These are phyloP conservation scores for Neurospora cerealis DNA, from an alignment of 495 filamentous ascomycete genomes.

Conservation along the genomic window DNA sequence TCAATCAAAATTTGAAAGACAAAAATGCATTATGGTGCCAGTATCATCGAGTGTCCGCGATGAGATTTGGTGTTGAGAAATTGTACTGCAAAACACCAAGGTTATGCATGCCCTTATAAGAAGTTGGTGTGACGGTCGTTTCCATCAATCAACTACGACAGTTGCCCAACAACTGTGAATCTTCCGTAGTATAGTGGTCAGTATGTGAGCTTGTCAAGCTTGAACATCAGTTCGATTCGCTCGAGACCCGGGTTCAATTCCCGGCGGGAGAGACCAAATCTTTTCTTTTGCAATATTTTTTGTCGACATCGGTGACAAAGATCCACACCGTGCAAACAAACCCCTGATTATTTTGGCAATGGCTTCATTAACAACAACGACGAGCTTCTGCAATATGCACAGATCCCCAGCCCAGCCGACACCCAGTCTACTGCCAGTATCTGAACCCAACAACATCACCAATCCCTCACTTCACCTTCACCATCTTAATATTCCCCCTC, in stretches of 20 bases:
- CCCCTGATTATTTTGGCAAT: not conserved
- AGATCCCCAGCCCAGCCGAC: not conserved
- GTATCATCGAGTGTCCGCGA: not conserved
- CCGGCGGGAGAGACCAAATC: not conserved
- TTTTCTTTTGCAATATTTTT: not conserved
- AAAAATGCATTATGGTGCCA: accelerated
- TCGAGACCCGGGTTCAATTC: too few relatives aligned
- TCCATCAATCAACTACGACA: not conserved
- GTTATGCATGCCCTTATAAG: accelerated
- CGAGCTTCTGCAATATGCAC: not conserved
- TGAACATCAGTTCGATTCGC: too few relatives aligned
- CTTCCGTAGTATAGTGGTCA: not conserved
- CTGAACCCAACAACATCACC: not conserved
- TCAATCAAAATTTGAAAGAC: too few relatives aligned
- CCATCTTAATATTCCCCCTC: slow-evolving; percentile 19
- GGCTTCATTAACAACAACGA: not conserved
- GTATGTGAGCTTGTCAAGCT: not conserved
- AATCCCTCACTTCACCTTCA: slow-evolving; percentile 9
- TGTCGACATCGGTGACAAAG: not conserved
- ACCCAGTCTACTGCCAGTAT: not conserved
- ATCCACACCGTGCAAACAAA: not conserved
- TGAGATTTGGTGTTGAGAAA: not conserved
- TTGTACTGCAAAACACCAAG: not conserved
- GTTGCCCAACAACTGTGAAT: not conserved
- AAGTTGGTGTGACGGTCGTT: not conserved